Base-by-base conservation (phyloP, 1,284 basidiomycete species). In the Microstroma glucosiphilum region DNA sequence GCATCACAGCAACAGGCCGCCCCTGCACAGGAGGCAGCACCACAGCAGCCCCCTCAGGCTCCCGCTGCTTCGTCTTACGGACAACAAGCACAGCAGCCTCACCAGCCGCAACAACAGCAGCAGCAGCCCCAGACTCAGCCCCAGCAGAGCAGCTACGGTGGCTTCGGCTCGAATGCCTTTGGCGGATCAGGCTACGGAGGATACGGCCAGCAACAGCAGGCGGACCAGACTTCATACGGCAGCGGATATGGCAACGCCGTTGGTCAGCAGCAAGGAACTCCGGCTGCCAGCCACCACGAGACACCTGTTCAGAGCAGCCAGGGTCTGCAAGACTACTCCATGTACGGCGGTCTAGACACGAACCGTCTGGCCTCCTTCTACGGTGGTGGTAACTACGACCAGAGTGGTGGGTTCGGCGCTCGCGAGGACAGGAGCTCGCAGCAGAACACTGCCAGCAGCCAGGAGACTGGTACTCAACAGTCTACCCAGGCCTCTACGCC, bases 291-390 rank as follows among this genome's bases (percentile, higher is more conserved):
- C 42, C 30, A 37, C 30, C 30, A 37, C 30, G 46, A 58, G 40
- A 56, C 57, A 42, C 48, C 40, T 12, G 26, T 37, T 13, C 61
- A 58, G 61, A 17, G 19, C 30, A 40, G 21, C 37, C 41, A 60
- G 25, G 42, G 51, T 46, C 17, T 46, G 46, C 37, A 61, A 56
- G 63, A 65, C 60, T 65, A 65, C 60, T 48, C 46, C 17, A 68
- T 71, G 68, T 78, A 76, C 64, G 74, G 69, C 43, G 69, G 72
- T 53, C 63, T 71, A 51, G 73, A 75, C 63, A 61, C 70, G 12
- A 72, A 76, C 60, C 66, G 74, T n/a, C 71, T 73, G 21, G 67
- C 72, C 40, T 64, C 68, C 60, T 71, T 74, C 63, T 76, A 76
- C 63, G 70, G 72, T 56, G 63, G 65, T 40, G 30, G 30, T 37